phyloP scores from a whole-genome alignment of 1,284 basidiomycete genomes.

The Sphaerobolus stellatus region DNA sequence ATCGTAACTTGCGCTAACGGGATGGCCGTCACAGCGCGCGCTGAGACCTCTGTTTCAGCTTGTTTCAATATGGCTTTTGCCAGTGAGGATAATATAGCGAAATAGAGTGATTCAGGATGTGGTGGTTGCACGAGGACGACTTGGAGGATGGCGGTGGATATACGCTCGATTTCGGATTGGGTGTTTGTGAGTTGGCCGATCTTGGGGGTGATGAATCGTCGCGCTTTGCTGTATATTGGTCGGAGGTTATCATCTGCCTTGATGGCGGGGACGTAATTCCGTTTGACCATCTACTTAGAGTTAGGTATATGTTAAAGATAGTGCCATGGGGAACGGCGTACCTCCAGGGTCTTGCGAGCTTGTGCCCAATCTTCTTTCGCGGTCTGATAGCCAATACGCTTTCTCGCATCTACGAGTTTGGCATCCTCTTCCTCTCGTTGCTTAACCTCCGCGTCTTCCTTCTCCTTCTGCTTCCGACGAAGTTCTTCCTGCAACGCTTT shows the following conservation, averaged over 20 bases:
- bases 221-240: slow-evolving; percentile 58
- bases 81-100: slow-evolving; percentile 82
- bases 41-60: slow-evolving; percentile 92
- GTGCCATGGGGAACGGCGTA: slow-evolving; percentile 29
- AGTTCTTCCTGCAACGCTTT: slow-evolving; percentile 15
- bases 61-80: slow-evolving; percentile 89
- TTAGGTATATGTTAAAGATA: slow-evolving; percentile 1
- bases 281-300: slow-evolving; percentile 61
- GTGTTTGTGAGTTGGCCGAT: slow-evolving; percentile 92
- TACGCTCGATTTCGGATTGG: slow-evolving; percentile 60
- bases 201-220: slow-evolving; percentile 86
- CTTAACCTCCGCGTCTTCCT: slow-evolving; percentile 31
- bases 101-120: slow-evolving; percentile 55
- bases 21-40: slow-evolving; percentile 80
- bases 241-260: slow-evolving; percentile 63
- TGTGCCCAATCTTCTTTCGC: slow-evolving; percentile 67
- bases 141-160: slow-evolving; percentile 63
- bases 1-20: slow-evolving; percentile 81
- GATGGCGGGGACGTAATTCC: slow-evolving; percentile 68
- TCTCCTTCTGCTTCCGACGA: slow-evolving; percentile 25
- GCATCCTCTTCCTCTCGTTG: slow-evolving; percentile 22
- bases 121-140: slow-evolving; percentile 42
- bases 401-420: slow-evolving; percentile 10
- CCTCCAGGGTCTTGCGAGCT: slow-evolving; percentile 62
- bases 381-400: slow-evolving; percentile 46